A percentile compares a stretch with the other conserved stretches of the same genome.
Evolutionary conservation across 352 stramenopile species (phyloP).

Genomic region (Pythium rhizo-oryzae): DNA sequence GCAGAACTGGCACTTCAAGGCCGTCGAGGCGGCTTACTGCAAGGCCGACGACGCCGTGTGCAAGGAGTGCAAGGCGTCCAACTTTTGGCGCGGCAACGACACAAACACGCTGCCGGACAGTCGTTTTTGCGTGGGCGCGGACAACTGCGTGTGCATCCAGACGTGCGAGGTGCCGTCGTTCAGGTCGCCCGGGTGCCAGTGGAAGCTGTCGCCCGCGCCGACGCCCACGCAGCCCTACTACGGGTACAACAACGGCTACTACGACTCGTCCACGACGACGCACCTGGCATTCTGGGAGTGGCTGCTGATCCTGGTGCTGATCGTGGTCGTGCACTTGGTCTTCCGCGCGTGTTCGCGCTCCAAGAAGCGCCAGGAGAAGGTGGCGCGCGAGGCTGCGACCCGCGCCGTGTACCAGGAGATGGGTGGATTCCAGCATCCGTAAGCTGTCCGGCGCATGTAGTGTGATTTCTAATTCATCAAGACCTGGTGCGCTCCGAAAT

Average conservation of each 20-base stretch:
- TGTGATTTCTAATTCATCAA: not conserved
- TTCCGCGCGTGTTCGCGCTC: not conserved
- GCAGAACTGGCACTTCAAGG: conserved; percentile 32
- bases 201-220: conserved; percentile 22
- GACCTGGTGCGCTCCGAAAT: not conserved
- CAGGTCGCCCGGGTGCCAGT: conserved; percentile 19
- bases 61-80: conserved; percentile 25
- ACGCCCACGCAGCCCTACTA: not conserved
- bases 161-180: conserved; percentile 24
- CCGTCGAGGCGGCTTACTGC: conserved; percentile 30
- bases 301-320: conserved; percentile 7
- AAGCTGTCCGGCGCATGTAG: too few species aligned
- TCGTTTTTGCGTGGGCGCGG: conserved; percentile 21
- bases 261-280: not conserved
- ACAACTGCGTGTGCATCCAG: conserved; percentile 28
- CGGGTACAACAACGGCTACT: not conserved
- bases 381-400: conserved; percentile 6
- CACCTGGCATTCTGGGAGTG: conserved; percentile 17
- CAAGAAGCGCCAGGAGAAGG: not conserved
- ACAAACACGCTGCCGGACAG: conserved; percentile 10
- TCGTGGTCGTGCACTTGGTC: conserved; percentile 5
- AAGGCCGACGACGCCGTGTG: conserved; percentile 20
- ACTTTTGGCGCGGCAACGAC: conserved; percentile 20
- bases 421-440: not conserved
- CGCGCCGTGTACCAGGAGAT: conserved; percentile 13